These are phyloP conservation scores for Penicillium crystallinum DNA, from an alignment of 495 filamentous ascomycete species.

Conservation along the genomic window DNA sequence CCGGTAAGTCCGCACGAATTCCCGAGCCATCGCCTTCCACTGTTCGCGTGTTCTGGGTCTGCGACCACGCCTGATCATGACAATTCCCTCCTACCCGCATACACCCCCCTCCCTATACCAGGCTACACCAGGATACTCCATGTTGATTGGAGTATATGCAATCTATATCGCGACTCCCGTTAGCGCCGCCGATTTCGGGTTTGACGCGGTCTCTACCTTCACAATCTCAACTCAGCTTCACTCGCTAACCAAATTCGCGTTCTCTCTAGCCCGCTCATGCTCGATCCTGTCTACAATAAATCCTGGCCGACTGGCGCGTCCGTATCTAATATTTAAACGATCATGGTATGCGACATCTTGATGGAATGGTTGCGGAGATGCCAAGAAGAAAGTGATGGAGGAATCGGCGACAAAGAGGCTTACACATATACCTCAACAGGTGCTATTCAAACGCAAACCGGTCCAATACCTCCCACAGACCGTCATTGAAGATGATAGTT, in stretches of 20 bases:
- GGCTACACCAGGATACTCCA: neutral
- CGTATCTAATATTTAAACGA: constrained; percentile 19
- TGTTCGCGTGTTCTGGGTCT: constrained; percentile 2
- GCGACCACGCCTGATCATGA: constrained; percentile 5
- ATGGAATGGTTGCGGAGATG: neutral
- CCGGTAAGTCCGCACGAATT: constrained; percentile 6
- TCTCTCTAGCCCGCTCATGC: constrained; percentile 22
- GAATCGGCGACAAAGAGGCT: constrained; percentile 11
- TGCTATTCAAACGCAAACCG: constrained; percentile 93
- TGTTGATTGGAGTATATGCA: neutral
- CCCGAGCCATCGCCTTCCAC: neutral
- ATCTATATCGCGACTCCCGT: neutral
- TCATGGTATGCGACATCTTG: constrained; percentile 32
- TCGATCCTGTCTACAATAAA: constrained; percentile 13
- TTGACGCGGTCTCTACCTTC: constrained; percentile 4
- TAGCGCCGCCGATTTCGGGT: neutral
- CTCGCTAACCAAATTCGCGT: constrained; percentile 17
- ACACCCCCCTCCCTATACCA: neutral
- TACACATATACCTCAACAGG: constrained; percentile 46
- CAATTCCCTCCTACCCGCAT: neutral
- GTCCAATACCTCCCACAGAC: constrained; percentile 76
- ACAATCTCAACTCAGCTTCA: neutral
- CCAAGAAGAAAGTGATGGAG: constrained; percentile 1
- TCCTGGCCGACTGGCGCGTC: constrained; percentile 31
- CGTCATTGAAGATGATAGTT: constrained; percentile 69